Evolutionary conservation across 2,329 filamentous ascomycete genomes (phyloP).

Genomic region (Colletotrichum liaoningense): DNA sequence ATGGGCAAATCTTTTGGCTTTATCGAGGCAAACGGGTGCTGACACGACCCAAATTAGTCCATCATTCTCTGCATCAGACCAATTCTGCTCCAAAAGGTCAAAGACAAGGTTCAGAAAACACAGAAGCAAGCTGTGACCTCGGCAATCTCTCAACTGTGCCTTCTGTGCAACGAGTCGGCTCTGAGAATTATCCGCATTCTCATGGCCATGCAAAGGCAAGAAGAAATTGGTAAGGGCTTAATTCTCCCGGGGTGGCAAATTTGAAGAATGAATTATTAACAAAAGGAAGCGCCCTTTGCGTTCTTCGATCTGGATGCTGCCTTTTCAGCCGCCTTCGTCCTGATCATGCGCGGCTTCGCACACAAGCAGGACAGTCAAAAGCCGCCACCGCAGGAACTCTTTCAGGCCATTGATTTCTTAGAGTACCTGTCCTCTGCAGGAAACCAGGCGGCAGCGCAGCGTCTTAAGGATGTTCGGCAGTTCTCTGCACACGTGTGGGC

Average conservation of each 20-base stretch:
- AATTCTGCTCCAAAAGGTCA: slow-evolving; percentile 43
- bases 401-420: slow-evolving; percentile 39
- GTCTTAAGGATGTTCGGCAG: slow-evolving; percentile 41
- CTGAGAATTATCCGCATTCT: slow-evolving; percentile 42
- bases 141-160: slow-evolving; percentile 36
- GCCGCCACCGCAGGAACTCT: slow-evolving; percentile 40
- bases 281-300: slow-evolving; percentile 39
- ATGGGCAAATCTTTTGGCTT: neutral
- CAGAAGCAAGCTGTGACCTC: slow-evolving; percentile 37
- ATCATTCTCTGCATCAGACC: slow-evolving; percentile 44
- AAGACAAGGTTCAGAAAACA: slow-evolving; percentile 41
- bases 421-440: slow-evolving; percentile 40
- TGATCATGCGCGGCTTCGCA: slow-evolving; percentile 44
- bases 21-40: neutral
- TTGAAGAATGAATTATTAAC: neutral
- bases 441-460: slow-evolving; percentile 40
- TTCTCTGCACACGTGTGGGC: slow-evolving; percentile 43
- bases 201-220: slow-evolving; percentile 37
- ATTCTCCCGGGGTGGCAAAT: neutral
- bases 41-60: slow-evolving; percentile 34
- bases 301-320: slow-evolving; percentile 44
- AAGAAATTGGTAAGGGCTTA: slow-evolving; percentile 37
- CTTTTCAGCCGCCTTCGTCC: slow-evolving; percentile 43
- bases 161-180: slow-evolving; percentile 42
- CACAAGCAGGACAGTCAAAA: slow-evolving; percentile 37